Base-by-base conservation (phyloP, 352 stramenopile genomes). In the Phytopythium ostracodes region DNA sequence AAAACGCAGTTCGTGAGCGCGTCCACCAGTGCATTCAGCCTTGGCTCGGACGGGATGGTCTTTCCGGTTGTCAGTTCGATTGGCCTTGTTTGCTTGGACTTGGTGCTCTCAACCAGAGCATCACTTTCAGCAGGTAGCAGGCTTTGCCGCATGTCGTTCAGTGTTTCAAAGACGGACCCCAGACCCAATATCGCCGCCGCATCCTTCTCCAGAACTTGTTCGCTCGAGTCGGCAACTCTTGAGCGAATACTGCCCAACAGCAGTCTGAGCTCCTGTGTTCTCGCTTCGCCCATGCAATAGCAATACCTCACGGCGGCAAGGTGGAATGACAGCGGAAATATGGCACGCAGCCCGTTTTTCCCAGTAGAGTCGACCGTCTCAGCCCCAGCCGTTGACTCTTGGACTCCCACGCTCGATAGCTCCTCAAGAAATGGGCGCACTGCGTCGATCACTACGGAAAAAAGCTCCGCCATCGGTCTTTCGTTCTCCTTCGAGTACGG, bases 251-350 rank as follows among this genome's bases (percentile, higher is more conserved):
- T 35, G n/a, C 12, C 36, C 33, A 59, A 25, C 14, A 59, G 17
- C 8, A 46, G 15, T 0, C 10, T 49, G 11, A 59, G 35, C 8
- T 59, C 38, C 2, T 35, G 38, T 6, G 33, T 14, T 1, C 22
- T 33, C 8, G 40, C 40, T 24, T 69, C 72, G 1, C 56, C 60
- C 3, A 81, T 36, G 31, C 73, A 59, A 12, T 71, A 78, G 43
- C 65, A 68, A 46, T 73, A 65, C 1, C 56, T 60, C 22, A 84
- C 60, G 2, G 60, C 18, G 5, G 65, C 36, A 33, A 83, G 12
- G 40, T 86, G 76, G 42, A 84, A 75, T 3, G 62, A 27, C 24
- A 81, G 0, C 1, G 76, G 70, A 25, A 86, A 78, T 18, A 62
- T 40, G 1, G 33, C 7, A 17, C 42, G 24, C 33, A 65, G 52